A percentile compares a stretch with the other conserved stretches of the same genome.
These are phyloP conservation scores for Dendrobium catenatum DNA, from an alignment of 106 monocot species.

Conservation along the genomic window DNA sequence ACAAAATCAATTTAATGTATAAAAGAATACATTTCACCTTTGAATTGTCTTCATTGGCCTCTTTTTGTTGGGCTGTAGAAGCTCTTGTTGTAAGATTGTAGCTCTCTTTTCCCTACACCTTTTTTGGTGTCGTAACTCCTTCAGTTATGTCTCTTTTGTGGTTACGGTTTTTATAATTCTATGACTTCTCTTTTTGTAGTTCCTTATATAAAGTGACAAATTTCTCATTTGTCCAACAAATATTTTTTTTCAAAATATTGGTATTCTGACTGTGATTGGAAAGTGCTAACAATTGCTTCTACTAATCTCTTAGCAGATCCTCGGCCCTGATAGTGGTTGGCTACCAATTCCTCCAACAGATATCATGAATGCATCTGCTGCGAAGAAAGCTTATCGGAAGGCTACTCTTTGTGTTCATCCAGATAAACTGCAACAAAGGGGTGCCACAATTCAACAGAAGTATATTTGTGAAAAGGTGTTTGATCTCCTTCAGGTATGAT, in stretches of 20 bases:
- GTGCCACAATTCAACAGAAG: slow-evolving; percentile 88
- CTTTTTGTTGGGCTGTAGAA: too few species aligned
- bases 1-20: too few species aligned
- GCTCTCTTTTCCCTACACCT: too few species aligned
- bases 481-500: slow-evolving; percentile 89
- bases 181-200: too few species aligned
- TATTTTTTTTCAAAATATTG: neutral
- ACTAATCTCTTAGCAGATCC: slow-evolving; percentile 46
- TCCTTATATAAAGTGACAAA: neutral
- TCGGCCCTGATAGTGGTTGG: slow-evolving; percentile 93
- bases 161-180: too few species aligned
- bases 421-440: slow-evolving; percentile 93
- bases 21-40: too few species aligned
- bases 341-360: slow-evolving; percentile 81
- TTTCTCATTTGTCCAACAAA: neutral
- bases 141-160: too few species aligned
- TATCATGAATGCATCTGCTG: slow-evolving; percentile 69
- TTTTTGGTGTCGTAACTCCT: too few species aligned
- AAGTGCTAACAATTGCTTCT: neutral
- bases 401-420: slow-evolving; percentile 97
- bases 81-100: too few species aligned
- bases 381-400: slow-evolving; percentile 85
- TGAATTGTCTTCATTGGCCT: too few species aligned
- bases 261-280: neutral
- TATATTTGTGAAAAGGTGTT: slow-evolving; percentile 97